Percentiles rank a stretch among this genome's conserved stretches.
phyloP scores from a whole-genome alignment of 441 rosid species.

The Pelargonium cotyledonis region DNA sequence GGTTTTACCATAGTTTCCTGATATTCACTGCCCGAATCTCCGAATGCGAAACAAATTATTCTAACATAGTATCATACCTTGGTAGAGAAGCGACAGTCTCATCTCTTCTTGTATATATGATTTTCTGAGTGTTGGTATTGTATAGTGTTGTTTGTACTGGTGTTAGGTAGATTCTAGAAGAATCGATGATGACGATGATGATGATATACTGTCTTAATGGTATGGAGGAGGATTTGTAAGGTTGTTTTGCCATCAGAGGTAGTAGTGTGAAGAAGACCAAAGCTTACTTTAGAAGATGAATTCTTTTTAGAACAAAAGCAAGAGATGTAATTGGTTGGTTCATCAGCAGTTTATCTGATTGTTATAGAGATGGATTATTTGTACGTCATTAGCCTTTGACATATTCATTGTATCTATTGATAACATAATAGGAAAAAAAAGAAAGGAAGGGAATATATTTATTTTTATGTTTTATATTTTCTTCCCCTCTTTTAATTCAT shows the following conservation, averaged over 20 bases:
- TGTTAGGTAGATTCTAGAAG: not conserved
- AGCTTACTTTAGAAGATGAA: not conserved
- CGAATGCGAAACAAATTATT: no score
- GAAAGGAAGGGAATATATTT: not conserved
- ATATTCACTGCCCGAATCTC: no score
- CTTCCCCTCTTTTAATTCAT: no score
- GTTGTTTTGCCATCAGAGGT: not conserved
- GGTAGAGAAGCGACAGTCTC: no score
- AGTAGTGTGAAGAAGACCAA: not conserved
- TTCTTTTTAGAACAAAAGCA: no score
- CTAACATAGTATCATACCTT: no score
- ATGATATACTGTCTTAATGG: no score
- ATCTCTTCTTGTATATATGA: not conserved
- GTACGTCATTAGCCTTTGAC: conserved; percentile 1
- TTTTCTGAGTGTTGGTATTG: not conserved
- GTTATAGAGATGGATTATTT: not conserved
- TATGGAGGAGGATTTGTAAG: not conserved
- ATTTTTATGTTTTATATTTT: no score
- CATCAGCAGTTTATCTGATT: no score
- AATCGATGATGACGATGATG: no score
- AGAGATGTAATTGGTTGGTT: not conserved
- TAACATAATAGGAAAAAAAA: conserved; percentile 1
- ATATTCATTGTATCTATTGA: conserved; percentile 2
- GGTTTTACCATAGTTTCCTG: no score
- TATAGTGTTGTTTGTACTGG: not conserved